Percentiles rank a stretch among this genome's conserved stretches.
phyloP scores from a whole-genome alignment of 306 rosid genomes.

The Quillaja saponaria region DNA sequence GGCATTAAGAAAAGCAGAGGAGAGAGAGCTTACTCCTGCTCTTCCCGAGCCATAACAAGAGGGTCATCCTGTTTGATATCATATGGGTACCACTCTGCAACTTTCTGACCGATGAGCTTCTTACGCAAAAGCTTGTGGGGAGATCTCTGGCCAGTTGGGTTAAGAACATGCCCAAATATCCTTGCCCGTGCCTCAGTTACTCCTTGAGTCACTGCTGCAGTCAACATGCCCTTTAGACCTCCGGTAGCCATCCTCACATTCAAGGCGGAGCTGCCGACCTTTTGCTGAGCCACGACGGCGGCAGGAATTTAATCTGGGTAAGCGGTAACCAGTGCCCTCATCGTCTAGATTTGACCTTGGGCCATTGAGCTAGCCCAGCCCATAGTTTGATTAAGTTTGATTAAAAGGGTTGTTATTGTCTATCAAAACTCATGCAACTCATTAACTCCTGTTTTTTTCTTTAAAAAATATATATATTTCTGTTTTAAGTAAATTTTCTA shows the following conservation, averaged over 20 bases:
- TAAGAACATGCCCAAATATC: conserved; percentile 77
- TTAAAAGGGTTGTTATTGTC: no score
- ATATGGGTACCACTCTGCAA: conserved; percentile 80
- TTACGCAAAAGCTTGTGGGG: conserved; percentile 74
- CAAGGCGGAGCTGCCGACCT: not conserved
- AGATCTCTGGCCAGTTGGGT: conserved; percentile 66
- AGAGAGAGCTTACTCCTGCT: conserved; percentile 62
- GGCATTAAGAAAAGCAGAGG: not conserved
- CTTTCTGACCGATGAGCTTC: conserved; percentile 85
- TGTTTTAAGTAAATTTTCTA: no score
- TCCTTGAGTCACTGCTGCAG: conserved; percentile 49
- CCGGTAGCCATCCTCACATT: conserved; percentile 54
- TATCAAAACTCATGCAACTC: no score
- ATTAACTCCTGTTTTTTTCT: no score
- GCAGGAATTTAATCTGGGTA: no score
- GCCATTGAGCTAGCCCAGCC: no score
- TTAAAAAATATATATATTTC: no score
- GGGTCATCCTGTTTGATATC: conserved; percentile 81
- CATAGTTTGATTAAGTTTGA: no score
- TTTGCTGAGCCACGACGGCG: no score
- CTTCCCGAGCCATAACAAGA: conserved; percentile 63
- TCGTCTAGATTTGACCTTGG: no score
- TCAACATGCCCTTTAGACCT: conserved; percentile 57
- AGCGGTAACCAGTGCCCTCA: no score
- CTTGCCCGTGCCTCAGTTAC: conserved; percentile 70